A percentile compares a stretch with the other conserved stretches of the same genome.
Conservation (phyloP, 345 rosid genomes). For the Melaleuca quinquenervia region DNA sequence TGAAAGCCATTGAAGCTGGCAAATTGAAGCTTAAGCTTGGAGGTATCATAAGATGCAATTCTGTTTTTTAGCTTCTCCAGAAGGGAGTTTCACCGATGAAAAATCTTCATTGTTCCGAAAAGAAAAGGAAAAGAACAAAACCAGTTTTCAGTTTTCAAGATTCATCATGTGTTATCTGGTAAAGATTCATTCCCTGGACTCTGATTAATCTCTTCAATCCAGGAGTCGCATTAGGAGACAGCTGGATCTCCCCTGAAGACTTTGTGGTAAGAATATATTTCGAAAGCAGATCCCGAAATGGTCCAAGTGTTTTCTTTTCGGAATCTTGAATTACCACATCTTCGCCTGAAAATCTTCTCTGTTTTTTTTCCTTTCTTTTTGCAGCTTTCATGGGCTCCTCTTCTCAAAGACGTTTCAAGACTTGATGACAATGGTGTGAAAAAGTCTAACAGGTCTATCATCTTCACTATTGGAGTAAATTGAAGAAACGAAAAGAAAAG, state of each 20-base stretch:
- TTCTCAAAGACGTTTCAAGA: slow-evolving; percentile 64
- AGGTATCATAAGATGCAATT: slow-evolving; percentile 21
- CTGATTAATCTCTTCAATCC: not conserved
- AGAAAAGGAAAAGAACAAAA: not conserved
- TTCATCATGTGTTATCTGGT: not conserved
- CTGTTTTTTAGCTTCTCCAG: not conserved
- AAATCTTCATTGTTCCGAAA: not conserved
- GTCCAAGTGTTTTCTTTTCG: not conserved
- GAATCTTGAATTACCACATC: not conserved
- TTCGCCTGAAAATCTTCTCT: not conserved
- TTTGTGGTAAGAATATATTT: not conserved
- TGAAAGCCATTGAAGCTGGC: slow-evolving; percentile 46
- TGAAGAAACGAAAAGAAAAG: not conserved
- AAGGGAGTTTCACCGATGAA: not conserved
- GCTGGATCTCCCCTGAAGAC: not conserved
- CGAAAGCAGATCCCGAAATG: not conserved
- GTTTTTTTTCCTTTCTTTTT: not conserved
- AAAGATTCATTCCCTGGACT: not conserved
- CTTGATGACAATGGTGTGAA: slow-evolving; percentile 47
- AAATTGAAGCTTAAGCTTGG: slow-evolving; percentile 61
- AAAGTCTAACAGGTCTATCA: slow-evolving; percentile 42
- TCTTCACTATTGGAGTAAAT: not conserved
- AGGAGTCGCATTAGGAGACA: not conserved
- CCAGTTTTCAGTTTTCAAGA: not conserved
- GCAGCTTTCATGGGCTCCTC: slow-evolving; percentile 91